These are phyloP conservation scores for Haplosporangium gracile DNA, from an alignment of 192 early-diverging fungal genomes.

Conservation along the genomic window DNA sequence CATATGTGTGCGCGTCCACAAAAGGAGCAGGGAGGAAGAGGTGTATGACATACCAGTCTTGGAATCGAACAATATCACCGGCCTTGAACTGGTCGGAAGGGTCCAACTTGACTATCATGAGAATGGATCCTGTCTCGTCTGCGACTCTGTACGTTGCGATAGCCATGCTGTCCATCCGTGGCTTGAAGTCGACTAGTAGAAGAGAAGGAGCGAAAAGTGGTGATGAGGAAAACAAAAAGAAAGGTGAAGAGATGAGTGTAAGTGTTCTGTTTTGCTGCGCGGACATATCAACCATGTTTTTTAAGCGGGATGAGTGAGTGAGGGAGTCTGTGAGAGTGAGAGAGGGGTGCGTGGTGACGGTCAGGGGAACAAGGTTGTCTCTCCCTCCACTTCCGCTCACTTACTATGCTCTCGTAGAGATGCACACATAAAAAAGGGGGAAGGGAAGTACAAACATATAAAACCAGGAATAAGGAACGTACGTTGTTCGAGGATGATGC, in stretches of 20 bases:
- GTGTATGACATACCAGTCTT: slow-evolving; percentile 50
- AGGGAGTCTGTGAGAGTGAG: not conserved
- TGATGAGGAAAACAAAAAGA: slow-evolving; percentile 47
- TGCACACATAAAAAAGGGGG: too few relatives aligned
- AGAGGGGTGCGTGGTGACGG: not conserved
- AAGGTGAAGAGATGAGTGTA: not conserved
- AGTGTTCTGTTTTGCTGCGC: not conserved
- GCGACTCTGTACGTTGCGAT: slow-evolving; percentile 38
- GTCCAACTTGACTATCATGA: slow-evolving; percentile 71
- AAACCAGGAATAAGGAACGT: not conserved
- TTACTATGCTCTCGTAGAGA: not conserved
- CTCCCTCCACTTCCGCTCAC: not conserved
- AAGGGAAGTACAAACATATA: slow-evolving; percentile 8
- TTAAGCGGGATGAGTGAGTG: not conserved
- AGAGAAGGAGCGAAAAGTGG: slow-evolving; percentile 59
- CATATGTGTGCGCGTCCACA: not conserved
- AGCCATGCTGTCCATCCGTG: not conserved
- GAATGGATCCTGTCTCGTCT: slow-evolving; percentile 69
- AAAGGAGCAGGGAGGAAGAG: not conserved
- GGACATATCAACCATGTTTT: not conserved
- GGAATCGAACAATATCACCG: slow-evolving; percentile 73
- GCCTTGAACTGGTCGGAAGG: slow-evolving; percentile 61
- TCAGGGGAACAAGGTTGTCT: slow-evolving; percentile 8
- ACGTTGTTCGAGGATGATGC: slow-evolving; percentile 69
- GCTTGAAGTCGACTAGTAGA: not conserved